A percentile compares a stretch with the other conserved stretches of the same genome.
Conservation (phyloP, 805 yeast genomes). For the Sungouiozyma intestinalis region DNA sequence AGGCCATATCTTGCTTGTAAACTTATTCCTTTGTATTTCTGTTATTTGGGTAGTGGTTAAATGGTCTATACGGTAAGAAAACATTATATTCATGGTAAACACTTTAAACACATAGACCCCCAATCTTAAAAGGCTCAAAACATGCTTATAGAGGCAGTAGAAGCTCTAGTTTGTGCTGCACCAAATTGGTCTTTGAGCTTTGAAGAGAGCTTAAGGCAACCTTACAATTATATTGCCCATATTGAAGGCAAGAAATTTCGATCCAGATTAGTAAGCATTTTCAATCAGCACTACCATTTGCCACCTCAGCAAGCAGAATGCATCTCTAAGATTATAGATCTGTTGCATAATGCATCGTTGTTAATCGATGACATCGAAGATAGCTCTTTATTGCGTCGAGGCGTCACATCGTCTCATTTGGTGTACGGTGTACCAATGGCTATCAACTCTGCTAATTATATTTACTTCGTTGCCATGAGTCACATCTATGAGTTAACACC, state of each 20-base stretch:
- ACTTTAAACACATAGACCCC: no score
- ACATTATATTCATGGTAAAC: no score
- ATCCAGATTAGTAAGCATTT: constrained; percentile 37
- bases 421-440: constrained; percentile 72
- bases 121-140: no score
- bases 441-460: constrained; percentile 72
- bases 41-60: background rate
- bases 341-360: constrained; percentile 55
- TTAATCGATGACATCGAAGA: constrained; percentile 88
- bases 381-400: constrained; percentile 57
- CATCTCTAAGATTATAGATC: constrained; percentile 42
- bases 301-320: constrained; percentile 29
- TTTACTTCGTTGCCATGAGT: constrained; percentile 65
- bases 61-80: no score
- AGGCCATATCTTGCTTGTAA: background rate
- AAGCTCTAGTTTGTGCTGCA: constrained; percentile 6
- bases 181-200: constrained; percentile 24
- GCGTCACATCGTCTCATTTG: constrained; percentile 68
- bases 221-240: constrained; percentile 40
- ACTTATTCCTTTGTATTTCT: background rate
- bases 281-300: constrained; percentile 42
- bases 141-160: constrained; percentile 3
- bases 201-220: constrained; percentile 30
- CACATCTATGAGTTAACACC: constrained; percentile 31
- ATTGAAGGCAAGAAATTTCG: constrained; percentile 52